Evolutionary conservation across 768 basidiomycete genomes (phyloP).

Genomic region (Strobilomyces echinocephalus): DNA sequence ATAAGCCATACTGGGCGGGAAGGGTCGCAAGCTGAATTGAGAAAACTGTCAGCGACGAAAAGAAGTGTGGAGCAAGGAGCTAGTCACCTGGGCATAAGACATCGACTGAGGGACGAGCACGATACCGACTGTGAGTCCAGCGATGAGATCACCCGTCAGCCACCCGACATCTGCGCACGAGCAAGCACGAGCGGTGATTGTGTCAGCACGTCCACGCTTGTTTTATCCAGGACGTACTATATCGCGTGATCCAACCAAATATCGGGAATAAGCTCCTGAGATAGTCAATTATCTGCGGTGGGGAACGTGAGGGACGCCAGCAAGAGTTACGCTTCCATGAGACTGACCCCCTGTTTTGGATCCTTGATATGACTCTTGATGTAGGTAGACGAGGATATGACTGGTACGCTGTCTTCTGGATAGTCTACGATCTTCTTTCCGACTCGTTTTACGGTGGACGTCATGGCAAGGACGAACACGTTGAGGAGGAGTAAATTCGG

Average conservation of each 20-base stretch:
- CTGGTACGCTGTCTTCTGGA: slow-evolving; percentile 55
- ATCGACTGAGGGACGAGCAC: slow-evolving; percentile 93
- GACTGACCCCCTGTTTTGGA: slow-evolving; percentile 47
- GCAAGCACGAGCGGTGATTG: background rate
- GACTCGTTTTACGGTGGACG: slow-evolving; percentile 38
- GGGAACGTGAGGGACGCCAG: background rate
- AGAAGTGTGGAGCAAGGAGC: background rate
- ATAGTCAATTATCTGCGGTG: slow-evolving; percentile 53
- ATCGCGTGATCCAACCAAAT: slow-evolving; percentile 77
- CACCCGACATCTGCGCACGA: slow-evolving; percentile 58
- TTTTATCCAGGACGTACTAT: slow-evolving; percentile 47
- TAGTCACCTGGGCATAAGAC: slow-evolving; percentile 73
- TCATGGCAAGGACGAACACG: slow-evolving; percentile 28
- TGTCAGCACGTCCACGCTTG: background rate
- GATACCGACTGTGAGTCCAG: slow-evolving; percentile 90
- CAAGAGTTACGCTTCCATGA: background rate
- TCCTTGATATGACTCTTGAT: slow-evolving; percentile 36
- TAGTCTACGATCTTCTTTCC: slow-evolving; percentile 58
- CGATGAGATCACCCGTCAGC: slow-evolving; percentile 83
- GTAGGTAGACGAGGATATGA: slow-evolving; percentile 59
- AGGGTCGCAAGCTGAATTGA: slow-evolving; percentile 70
- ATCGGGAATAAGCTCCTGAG: slow-evolving; percentile 79
- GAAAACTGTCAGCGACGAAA: background rate
- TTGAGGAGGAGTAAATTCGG: background rate
- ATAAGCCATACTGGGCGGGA: slow-evolving; percentile 83